Base-by-base conservation (phyloP, 2,329 filamentous ascomycete species). In the Ascochyta rabiei region DNA sequence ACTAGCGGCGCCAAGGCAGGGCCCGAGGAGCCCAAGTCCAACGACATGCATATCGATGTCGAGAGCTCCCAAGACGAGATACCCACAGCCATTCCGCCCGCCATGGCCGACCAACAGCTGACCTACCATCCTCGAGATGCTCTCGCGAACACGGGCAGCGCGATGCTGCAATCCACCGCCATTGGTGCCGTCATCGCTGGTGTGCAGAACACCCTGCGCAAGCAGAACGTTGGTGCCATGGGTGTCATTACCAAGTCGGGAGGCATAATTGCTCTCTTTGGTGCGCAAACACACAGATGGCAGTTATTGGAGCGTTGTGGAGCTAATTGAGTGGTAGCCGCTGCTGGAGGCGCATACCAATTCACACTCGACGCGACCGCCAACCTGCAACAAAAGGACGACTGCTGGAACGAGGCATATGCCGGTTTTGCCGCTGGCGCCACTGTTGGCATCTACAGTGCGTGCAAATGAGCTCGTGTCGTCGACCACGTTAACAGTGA, bases 331-430 rank as follows among this genome's bases (percentile, higher is more conserved):
- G n/a, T 40, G 61, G 48, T 66, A 93, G 90, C 87, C 70, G 85
- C 86, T 35, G 85, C 87, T 76, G 89, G 90, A 70, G 87, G 85
- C 68, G 83, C 88, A 58, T 96, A 91, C 77, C 84, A 86, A 68
- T 96, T 97, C 80, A 83, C 87, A 66, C 87, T 84, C 67, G 84
- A 83, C 66, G 89, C 90, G 44, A 83, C 89, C 40, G 90, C 91
- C 75, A 97, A 97, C 79, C 80, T 97, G 63, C 88, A 92, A 69
- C 83, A 92, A 77, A 91, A 89, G 79, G 86, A 96, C 55, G 93
- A 96, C 73, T 80, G 82, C 63, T 88, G 84, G 79, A 95, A 93
- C 76, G 80, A 87, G 51, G 84, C 86, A 35, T 80, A 92, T 58
- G 91, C 87, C 62, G 91, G 91, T 50, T 91, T 95, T 76, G 80